Evolutionary conservation across 495 filamentous ascomycete genomes (phyloP), one percentile per base, ranked within the genome.

Genomic region (Pseudotulostoma volvatum): DNA sequence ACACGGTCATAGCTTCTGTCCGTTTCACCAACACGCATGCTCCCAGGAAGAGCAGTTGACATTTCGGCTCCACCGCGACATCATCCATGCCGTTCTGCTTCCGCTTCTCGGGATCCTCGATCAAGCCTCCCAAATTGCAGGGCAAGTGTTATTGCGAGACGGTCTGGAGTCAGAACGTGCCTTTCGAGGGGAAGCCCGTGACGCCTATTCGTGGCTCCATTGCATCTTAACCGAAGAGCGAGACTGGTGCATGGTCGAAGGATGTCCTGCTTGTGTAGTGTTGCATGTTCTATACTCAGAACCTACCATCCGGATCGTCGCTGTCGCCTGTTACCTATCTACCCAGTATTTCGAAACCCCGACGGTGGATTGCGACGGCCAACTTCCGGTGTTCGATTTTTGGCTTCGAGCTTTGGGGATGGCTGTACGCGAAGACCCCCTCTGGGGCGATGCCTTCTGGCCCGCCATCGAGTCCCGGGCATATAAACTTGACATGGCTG

Each of bases 171-270:
- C 71, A 11, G 73, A 77, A 44, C 60, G 70, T n/a, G 73, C 70
- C 5, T 76, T 73, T 44, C 55, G 59, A 9, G 71, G 70, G 2
- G 64, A 73, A 33, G 73, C 71, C 9, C 66, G 73, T 18, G 66
- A 67, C 38, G 70, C 73, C 4, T 76, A 69, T 52, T 52, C 73
- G 38, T 77, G 71, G 70, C 56, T 77, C 33, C 66, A 74, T 44
- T 74, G 69, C 55, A 71, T 75, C 37, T 48, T 76, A 7, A 62
- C 46, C 18, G 69, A 73, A 40, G 71, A 74, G 42, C 63, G 67
- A 40, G 66, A 75, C 41, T 77, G 71, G 69, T 73, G 70, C 44
- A 50, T 64, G 44, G 69, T 67, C 0, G 50, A 61, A 34, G 69
- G 71, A 11, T 77, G 73, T 52, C 71, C 73, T 15, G 63, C 64